These are phyloP conservation scores for Sphaerulina vaccinii DNA, from an alignment of 2,329 filamentous ascomycete genomes.

Conservation along the genomic window DNA sequence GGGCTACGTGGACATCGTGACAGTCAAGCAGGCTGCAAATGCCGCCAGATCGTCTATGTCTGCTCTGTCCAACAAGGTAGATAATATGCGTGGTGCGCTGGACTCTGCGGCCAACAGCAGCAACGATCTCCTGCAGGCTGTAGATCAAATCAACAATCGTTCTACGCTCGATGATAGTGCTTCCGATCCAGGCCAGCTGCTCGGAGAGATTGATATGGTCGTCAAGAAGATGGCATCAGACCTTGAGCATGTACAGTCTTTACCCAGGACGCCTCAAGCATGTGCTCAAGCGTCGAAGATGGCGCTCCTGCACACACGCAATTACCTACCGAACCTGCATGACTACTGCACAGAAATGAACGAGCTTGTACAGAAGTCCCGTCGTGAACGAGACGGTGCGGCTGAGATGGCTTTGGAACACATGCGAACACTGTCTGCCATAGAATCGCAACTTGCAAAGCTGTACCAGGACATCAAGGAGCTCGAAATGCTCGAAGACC, in stretches of 20 bases:
- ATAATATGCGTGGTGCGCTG: slow-evolving; percentile 43
- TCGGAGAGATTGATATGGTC: slow-evolving; percentile 82
- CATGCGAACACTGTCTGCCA: slow-evolving; percentile 78
- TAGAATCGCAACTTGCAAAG: slow-evolving; percentile 72
- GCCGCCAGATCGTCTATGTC: slow-evolving; percentile 63
- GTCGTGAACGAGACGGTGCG: slow-evolving; percentile 66
- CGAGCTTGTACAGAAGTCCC: slow-evolving; percentile 51
- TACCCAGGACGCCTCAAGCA: slow-evolving; percentile 65
- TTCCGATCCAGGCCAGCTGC: slow-evolving; percentile 64
- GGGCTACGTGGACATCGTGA: slow-evolving; percentile 73
- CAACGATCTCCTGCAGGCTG: slow-evolving; percentile 45
- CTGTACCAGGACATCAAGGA: slow-evolving; percentile 71
- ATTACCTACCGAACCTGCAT: slow-evolving; percentile 60
- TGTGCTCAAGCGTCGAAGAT: slow-evolving; percentile 63
- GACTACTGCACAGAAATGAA: slow-evolving; percentile 59
- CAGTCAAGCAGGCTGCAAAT: slow-evolving; percentile 69
- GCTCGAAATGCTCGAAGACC: slow-evolving; percentile 71
- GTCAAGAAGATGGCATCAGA: slow-evolving; percentile 85
- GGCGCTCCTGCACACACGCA: slow-evolving; percentile 62
- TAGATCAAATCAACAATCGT: slow-evolving; percentile 44
- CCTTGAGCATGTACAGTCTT: slow-evolving; percentile 71
- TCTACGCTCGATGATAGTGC: slow-evolving; percentile 24
- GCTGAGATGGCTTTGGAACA: slow-evolving; percentile 66
- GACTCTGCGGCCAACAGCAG: slow-evolving; percentile 44
- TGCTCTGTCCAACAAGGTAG: slow-evolving; percentile 59